Base-by-base conservation (phyloP, 345 rosid species). In the Xanthoceras sorbifolium region DNA sequence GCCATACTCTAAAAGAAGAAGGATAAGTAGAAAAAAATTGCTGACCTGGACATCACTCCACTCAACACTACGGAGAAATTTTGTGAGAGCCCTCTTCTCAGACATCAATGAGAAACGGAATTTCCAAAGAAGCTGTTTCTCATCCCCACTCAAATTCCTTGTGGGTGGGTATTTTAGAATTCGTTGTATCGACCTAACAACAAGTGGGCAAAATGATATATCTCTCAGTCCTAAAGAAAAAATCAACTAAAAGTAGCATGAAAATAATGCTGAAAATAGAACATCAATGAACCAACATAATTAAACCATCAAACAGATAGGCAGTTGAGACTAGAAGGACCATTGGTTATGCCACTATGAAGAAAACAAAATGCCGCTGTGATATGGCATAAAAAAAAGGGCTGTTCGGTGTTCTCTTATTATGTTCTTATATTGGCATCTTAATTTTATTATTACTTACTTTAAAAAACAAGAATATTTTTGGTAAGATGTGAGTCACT, bases 41-140 rank as follows among this genome's bases (percentile, higher is more conserved):
- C 85, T 64, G 64, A 93, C 99, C 94, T 93, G 98, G 82, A 93
- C 86, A 82, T 96, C 99, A 87, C 98, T 92, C 98, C 98, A 93
- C 77, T 96, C 99, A 81, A 96, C 98, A 82, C 97, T 90, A 36
- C 93, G 91, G 25, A 93, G 92, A 85, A 93, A 92, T 87, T 96
- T 96, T 76, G 99, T 92, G 61, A 96, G 94, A 81, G 99, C 97
- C 85, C 90, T 90, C 90, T 96, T 96, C 85, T 93, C 98, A 44
- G 91, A 87, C 99, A 93, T 93, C 80, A 90, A 80, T 60, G 97
- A 96, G 86, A 93, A 96, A 50, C 98, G 93, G 67, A 93, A 93
- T 87, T 95, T 95, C 99, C 99, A 95, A 18, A 93, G 90, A 72
- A 95, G 93, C 81, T 95, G 99, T 81, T 95, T 93, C 86, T 95